Evolutionary conservation across 1,139 yeast genomes (phyloP).

Genomic region (Diutina rugosa): DNA sequence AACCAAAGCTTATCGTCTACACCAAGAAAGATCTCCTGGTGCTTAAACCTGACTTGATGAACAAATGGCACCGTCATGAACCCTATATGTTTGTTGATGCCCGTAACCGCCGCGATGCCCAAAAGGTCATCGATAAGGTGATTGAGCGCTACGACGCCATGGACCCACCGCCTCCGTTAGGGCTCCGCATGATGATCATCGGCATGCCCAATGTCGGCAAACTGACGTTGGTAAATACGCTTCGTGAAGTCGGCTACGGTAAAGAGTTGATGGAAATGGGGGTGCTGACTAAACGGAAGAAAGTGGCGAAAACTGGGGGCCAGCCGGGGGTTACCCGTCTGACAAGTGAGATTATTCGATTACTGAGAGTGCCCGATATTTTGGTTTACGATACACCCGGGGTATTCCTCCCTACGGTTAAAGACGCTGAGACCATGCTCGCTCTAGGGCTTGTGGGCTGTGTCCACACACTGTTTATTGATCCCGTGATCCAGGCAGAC

Average conservation of each 20-base stretch:
- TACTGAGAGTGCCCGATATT: conserved; percentile 51
- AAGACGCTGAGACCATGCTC: conserved; percentile 58
- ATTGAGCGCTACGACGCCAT: conserved; percentile 28
- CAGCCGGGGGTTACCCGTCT: conserved; percentile 84
- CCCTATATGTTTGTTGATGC: conserved; percentile 51
- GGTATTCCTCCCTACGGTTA: conserved; percentile 68
- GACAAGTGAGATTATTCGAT: conserved; percentile 64
- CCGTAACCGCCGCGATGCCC: conserved; percentile 38
- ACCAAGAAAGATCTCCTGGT: conserved; percentile 50
- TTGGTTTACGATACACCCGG: conserved; percentile 89
- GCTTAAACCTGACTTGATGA: conserved; percentile 19
- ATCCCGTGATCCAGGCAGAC: conserved; percentile 81
- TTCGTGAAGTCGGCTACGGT: conserved; percentile 44
- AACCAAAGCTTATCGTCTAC: conserved; percentile 49
- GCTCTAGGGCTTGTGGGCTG: conserved; percentile 67
- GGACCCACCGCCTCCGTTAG: conserved; percentile 70
- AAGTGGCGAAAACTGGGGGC: conserved; percentile 79
- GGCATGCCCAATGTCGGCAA: conserved; percentile 99
- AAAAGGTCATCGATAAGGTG: conserved; percentile 35
- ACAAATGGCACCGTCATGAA: conserved; percentile 45
- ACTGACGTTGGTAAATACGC: conserved; percentile 71
- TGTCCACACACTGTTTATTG: conserved; percentile 57
- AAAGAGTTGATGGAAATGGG: conserved; percentile 10
- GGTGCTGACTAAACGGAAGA: conserved; percentile 27
- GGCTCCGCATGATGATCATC: conserved; percentile 60